Base-by-base conservation (phyloP, 164 flowering plant species). In the Chimonanthus praecox region DNA sequence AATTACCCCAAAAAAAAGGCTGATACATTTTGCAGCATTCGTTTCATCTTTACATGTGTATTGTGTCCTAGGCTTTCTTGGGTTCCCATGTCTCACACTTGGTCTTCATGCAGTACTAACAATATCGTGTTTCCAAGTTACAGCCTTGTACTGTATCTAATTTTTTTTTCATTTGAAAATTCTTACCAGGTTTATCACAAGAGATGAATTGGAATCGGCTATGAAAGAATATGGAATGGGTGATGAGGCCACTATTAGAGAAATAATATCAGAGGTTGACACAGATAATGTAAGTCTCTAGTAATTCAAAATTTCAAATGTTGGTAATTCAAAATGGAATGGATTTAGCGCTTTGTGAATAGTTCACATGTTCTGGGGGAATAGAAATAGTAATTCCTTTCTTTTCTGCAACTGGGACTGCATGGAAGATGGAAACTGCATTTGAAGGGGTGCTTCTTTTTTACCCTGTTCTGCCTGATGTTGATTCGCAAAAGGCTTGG, bases 181-280 rank as follows among this genome's bases (percentile, higher is more conserved):
- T 47, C 45, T 13, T 45, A n/a, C 68, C 83, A 89, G 97, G 78
- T 89, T 81, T 72, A 92, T 92, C 69, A 92, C 97, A 21, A 83
- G 79, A 77, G 98, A 94, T 77, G 98, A 94, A 77, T 82, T 94
- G 72, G 89, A 89, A 80, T 47, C 72, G 6, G 97, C 94, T 33
- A 90, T 92, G 97, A 84, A 83, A 75, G 89, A 91, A 45, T 82
- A 90, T 62, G 90, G 89, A 61, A 91, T 94, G 85, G 95, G 95
- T 33, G 97, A 91, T 73, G 89, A 84, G 20, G 85, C 64, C 51
- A 89, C 85, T 49, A 91, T 90, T 50, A 85, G 62, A 67, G 98
- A 94, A 61, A 89, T 94, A 15, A 89, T 94, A 74, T 74, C 89
- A 10, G 98, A 94, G 84, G 97, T 94, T 45, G 98, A 94, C 69